phyloP scores from a whole-genome alignment of 2,329 filamentous ascomycete species.

The Ilyonectria mors-panacis region DNA sequence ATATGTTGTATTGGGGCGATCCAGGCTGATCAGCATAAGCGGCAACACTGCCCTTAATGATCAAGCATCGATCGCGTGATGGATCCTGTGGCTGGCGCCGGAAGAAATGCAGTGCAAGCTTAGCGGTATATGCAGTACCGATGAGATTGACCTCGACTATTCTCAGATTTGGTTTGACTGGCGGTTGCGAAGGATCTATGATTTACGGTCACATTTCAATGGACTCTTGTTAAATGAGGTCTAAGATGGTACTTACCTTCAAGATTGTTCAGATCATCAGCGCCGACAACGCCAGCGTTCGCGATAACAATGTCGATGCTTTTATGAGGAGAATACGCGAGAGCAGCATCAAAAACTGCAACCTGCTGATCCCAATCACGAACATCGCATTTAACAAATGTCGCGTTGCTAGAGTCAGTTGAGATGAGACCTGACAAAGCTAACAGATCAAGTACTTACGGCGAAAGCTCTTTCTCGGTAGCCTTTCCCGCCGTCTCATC shows the following conservation, averaged over 20 bases:
- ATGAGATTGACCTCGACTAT: constrained; percentile 26
- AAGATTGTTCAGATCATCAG: constrained; percentile 9
- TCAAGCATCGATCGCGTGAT: constrained; percentile 23
- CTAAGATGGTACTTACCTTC: neutral
- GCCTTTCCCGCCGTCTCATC: constrained; percentile 10
- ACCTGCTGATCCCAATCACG: constrained; percentile 59
- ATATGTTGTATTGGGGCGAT: constrained; percentile 28
- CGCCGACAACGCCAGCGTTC: constrained; percentile 58
- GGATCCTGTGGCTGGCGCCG: constrained; percentile 12
- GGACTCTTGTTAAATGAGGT: neutral
- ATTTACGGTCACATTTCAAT: neutral
- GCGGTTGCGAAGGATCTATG: constrained; percentile 1
- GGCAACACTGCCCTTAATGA: constrained; percentile 27
- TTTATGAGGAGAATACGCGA: constrained; percentile 52
- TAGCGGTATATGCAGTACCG: constrained; percentile 21
- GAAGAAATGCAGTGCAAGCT: constrained; percentile 28
- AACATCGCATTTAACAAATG: constrained; percentile 58
- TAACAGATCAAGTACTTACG: neutral
- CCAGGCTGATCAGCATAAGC: constrained; percentile 32
- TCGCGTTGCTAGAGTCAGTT: neutral
- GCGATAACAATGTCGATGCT: constrained; percentile 62
- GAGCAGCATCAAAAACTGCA: constrained; percentile 56
- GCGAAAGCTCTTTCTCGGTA: constrained; percentile 9
- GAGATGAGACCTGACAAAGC: neutral
- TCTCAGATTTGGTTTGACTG: constrained; percentile 17